Evolutionary conservation across 2,329 filamentous ascomycete genomes (phyloP), one percentile per base, ranked within the genome.

Genomic region (Nannizziopsis barbatae): DNA sequence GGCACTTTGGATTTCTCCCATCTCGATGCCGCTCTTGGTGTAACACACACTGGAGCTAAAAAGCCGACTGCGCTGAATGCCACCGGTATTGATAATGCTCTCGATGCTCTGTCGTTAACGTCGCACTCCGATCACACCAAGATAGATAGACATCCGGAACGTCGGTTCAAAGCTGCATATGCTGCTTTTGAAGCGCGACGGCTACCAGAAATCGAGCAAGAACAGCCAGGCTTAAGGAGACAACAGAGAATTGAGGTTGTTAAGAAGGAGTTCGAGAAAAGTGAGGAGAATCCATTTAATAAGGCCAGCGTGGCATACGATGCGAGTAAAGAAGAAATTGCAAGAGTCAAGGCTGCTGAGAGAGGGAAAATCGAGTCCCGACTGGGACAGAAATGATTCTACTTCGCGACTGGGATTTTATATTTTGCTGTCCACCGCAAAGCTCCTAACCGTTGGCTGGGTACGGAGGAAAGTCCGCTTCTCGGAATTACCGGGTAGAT

Each of bases 211-310:
- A 86, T 95, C 76, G 85, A 90, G 62, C 71, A 78, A 47, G 88
- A 95, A 65, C 84, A 83, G 46, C 80, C 83, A 50, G 87, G 86
- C 0, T 66, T 96, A 62, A 75, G 89, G 50, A 73, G 85, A 57
- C 79, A 93, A 58, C 89, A 95, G 76, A 83, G 85, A 67, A 81
- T 89, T 60, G 84, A 90, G 54, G 75, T 82, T 61, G 85, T 94
- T 56, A 70, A 78, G 53, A 93, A 94, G 74, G 92, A 96, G 71
- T 98, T 96, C 65, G 84, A 94, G 67, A 93, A 87, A 74, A 85
- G 84, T 60, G 83, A 86, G 1, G 90, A 96, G 59, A 98, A 98
- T 66, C 92, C 92, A 11, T 92, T 94, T 71, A 95, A 95, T 70
- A 86, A 94, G 70, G 81, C 83, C 12, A 79, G 73, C 45, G 85